A percentile compares a stretch with the other conserved stretches of the same genome.
Evolutionary conservation across 176 grass and related monocot species (phyloP).

Genomic region (Guadua angustifolia): DNA sequence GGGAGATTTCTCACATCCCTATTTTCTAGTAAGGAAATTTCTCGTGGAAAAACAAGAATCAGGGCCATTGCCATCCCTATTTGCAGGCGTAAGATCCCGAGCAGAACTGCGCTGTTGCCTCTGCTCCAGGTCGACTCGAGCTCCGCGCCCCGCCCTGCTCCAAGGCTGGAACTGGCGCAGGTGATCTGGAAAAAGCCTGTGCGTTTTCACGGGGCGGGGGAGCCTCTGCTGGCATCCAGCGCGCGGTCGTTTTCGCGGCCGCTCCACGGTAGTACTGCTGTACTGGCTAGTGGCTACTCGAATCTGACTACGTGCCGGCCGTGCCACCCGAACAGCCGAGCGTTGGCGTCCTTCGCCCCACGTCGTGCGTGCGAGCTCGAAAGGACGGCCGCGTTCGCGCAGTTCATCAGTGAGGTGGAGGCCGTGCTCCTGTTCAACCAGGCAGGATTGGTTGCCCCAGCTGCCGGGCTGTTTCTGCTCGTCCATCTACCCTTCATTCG

Average conservation of each 20-base stretch:
- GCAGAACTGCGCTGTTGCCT: too few relatives aligned
- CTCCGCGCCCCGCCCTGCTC: neutral
- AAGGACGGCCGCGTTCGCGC: too few relatives aligned
- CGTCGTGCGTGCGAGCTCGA: neutral
- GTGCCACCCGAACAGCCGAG: neutral
- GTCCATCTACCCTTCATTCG: too few relatives aligned
- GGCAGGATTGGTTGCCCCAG: neutral
- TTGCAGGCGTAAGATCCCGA: too few relatives aligned
- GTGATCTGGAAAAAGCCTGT: neutral
- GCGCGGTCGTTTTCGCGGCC: slow-evolving; percentile 32
- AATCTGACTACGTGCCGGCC: neutral
- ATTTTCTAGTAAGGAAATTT: too few relatives aligned
- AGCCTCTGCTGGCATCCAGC: neutral
- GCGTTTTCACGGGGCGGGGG: neutral
- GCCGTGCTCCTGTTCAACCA: neutral
- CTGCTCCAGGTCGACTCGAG: neutral
- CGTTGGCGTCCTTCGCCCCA: neutral
- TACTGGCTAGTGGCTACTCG: neutral
- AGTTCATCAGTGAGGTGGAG: neutral
- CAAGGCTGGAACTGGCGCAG: neutral
- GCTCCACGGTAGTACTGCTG: neutral
- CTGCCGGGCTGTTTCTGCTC: neutral
- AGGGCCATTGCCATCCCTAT: too few relatives aligned
- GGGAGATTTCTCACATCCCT: too few relatives aligned
- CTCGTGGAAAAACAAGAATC: too few relatives aligned